Evolutionary conservation across 2,329 filamentous ascomycete genomes (phyloP).

Genomic region (Plectosphaerella cucumerina): DNA sequence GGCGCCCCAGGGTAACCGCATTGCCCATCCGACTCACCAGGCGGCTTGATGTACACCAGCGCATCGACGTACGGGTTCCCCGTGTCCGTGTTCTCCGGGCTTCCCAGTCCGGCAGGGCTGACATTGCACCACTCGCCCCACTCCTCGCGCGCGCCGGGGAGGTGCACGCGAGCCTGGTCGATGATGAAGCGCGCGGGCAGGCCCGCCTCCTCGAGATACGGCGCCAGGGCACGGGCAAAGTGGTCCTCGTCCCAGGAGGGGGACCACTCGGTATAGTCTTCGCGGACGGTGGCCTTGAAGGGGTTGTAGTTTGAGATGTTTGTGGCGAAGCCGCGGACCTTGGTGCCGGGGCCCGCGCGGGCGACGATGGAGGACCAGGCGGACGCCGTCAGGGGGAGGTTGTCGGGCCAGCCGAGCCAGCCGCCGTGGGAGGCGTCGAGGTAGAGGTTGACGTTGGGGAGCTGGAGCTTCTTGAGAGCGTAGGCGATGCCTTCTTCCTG

Average conservation of each 20-base stretch:
- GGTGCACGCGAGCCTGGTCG: slow-evolving; percentile 33
- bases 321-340: slow-evolving; percentile 34
- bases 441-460: slow-evolving; percentile 32
- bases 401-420: slow-evolving; percentile 37
- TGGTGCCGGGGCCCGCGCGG: slow-evolving; percentile 19
- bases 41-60: slow-evolving; percentile 36
- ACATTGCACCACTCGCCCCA: slow-evolving; percentile 40
- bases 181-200: slow-evolving; percentile 36
- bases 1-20: slow-evolving; percentile 29
- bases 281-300: slow-evolving; percentile 28
- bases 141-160: slow-evolving; percentile 25
- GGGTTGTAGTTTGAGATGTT: slow-evolving; percentile 34
- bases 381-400: slow-evolving; percentile 28
- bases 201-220: slow-evolving; percentile 26
- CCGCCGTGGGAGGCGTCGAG: slow-evolving; percentile 38
- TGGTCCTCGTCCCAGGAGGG: slow-evolving; percentile 32
- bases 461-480: slow-evolving; percentile 32
- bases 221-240: slow-evolving; percentile 31
- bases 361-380: slow-evolving; percentile 29
- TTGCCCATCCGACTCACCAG: slow-evolving; percentile 33
- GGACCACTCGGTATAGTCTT: slow-evolving; percentile 33
- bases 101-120: slow-evolving; percentile 27
- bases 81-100: slow-evolving; percentile 25
- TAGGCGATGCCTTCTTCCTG: slow-evolving; percentile 36
- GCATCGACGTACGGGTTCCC: slow-evolving; percentile 27